phyloP scores from a whole-genome alignment of 768 basidiomycete species.

The Boletus speciosus region DNA sequence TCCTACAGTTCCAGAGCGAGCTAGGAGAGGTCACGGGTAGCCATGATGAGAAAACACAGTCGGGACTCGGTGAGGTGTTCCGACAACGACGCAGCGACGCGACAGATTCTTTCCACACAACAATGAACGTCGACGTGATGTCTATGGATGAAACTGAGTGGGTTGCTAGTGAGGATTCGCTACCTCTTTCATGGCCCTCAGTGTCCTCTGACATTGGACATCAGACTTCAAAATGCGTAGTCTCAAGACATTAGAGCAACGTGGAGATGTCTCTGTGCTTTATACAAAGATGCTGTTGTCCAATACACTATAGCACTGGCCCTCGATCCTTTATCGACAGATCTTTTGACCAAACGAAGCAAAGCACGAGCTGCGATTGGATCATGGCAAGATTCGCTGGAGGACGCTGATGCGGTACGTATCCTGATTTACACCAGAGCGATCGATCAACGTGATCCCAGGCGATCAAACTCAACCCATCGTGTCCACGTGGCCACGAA shows the following conservation, averaged over 20 bases:
- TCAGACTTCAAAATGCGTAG: neutral
- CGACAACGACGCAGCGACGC: no score
- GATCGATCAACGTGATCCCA: neutral
- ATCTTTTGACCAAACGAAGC: neutral
- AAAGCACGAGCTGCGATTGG: neutral
- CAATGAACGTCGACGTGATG: neutral
- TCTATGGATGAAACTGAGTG: neutral
- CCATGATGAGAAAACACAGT: neutral
- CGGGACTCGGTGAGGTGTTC: neutral
- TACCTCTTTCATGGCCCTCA: no score
- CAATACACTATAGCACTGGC: neutral
- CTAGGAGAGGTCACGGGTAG: neutral
- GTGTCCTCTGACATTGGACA: neutral
- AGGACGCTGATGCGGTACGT: neutral
- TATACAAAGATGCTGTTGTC: neutral
- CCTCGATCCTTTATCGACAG: neutral
- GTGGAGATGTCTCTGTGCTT: neutral
- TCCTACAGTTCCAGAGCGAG: neutral
- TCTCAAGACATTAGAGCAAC: neutral
- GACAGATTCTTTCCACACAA: neutral
- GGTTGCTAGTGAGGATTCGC: neutral
- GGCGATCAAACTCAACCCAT: constrained; percentile 1
- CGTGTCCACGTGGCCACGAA: constrained; percentile 1
- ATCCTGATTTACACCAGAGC: neutral
- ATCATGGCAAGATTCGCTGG: neutral